Base-by-base conservation (phyloP, 805 yeast species). In the Barnettozyma vustinii region DNA sequence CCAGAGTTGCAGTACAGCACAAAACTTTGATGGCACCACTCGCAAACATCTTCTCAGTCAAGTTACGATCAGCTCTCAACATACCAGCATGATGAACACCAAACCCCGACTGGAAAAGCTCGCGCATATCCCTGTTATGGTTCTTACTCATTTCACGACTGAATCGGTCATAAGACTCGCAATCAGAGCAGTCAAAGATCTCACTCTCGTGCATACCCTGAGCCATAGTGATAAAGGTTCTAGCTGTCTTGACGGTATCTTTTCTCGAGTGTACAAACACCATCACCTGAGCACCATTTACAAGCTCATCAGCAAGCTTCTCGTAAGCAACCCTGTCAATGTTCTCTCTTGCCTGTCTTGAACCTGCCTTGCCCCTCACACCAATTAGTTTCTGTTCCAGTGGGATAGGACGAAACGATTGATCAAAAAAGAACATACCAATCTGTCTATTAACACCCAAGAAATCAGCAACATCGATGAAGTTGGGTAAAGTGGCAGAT, bases 21-120 rank as follows among this genome's bases (percentile, higher is more conserved):
- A 94, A 70, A 0, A 94, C 98, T 51, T 84, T 87, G 53, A 94
- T 84, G 0, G 90, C 86, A 39, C 99, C 98, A 27, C 74, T 71
- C 27, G 83, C 73, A 63, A 94, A 94, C 84, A 92, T 78, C 61
- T 83, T 84, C 59, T 95, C 99, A 0, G 95, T 84, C 46, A 90
- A 62, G 60, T 90, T 91, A 60, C 99, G 78, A 61, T 94, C 99
- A 0, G 90, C 70, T 54, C 99, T 74, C 25, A 89, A 70, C 95
- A 94, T 84, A 58, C 99, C 99, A 0, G 99, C 99, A 69, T 94
- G 98, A 66, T 94, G 99, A 3, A 87, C 77, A 45, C 97, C 98
- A 66, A 92, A 84, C 0, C 99, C 99, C 48, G 72, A 69, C 44
- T 72, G 80, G 58, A 88, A 88, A 12, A 94, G 70, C 58, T 94